Evolutionary conservation across 345 rosid species (phyloP), one percentile per base, ranked within the genome.

Genomic region (Balakata baccata): DNA sequence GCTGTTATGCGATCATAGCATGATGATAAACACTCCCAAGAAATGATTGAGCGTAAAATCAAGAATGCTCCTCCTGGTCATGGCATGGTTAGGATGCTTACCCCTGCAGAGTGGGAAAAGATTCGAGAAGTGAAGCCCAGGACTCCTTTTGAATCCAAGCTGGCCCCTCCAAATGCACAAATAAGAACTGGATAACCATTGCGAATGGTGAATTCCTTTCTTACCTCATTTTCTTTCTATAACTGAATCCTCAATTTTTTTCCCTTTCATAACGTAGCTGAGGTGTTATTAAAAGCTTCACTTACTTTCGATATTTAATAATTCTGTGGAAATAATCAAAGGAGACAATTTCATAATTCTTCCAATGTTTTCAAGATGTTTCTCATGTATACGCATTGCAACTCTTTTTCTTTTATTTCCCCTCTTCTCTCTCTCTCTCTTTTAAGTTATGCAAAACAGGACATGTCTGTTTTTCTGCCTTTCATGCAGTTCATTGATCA

Each of bases 91-190:
- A 77, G 96, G 86, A 88, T 87, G 99, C 83, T 95, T 22, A 83
- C 77, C 45, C 94, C 86, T 23, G 93, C 91, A 70, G 99, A 95
- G 74, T 95, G 99, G 98, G 96, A 88, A 56, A 85, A 86, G 70
- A 69, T 92, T 69, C 85, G 91, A 67, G 97, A 92, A 80, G 90
- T 89, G 78, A 90, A 98, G 81, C 96, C 99, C 37, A 85, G 96
- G 86, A 92, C 98, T 64, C 98, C 97, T 49, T 92, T 92, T 41
- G 99, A 95, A 81, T 95, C 99, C 77, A 90, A 84, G 85, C 91
- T 90, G 81, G 97, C 97, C 74, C 92, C 96, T 62, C 92, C 96
- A 64, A 88, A 87, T 80, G 97, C 98, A 29, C 79, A 77, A 64
- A 84, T 95, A 79, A 92, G 99, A 84, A 87, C 90, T 1, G 98